phyloP scores from a whole-genome alignment of 1,284 basidiomycete species.

The Singerocomus rubriflavus region DNA sequence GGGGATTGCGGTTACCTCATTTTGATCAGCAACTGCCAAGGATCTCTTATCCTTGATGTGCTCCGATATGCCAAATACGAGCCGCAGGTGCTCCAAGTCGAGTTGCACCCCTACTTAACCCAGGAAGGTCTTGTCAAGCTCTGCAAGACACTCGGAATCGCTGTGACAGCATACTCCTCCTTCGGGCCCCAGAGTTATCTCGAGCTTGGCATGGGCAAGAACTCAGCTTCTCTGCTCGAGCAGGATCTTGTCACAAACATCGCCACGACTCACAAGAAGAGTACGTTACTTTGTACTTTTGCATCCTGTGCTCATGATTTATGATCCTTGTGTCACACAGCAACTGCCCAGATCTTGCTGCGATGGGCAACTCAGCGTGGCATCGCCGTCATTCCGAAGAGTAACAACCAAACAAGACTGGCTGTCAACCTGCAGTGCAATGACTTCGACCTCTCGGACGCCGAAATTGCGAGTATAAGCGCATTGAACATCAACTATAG shows the following conservation, averaged over 20 bases:
- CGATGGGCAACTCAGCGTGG: conserved; percentile 78
- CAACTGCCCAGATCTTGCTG: conserved; percentile 62
- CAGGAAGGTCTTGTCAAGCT: conserved; percentile 64
- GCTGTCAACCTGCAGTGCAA: conserved; percentile 58
- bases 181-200: conserved; percentile 69
- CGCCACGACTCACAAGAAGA: conserved; percentile 53
- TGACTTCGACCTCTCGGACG: conserved; percentile 56
- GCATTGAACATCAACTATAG: conserved; percentile 63
- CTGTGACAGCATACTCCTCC: conserved; percentile 78
- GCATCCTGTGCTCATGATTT: neutral
- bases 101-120: conserved; percentile 75
- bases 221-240: conserved; percentile 49
- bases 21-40: conserved; percentile 56
- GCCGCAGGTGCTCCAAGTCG: conserved; percentile 73
- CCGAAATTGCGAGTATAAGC: conserved; percentile 60
- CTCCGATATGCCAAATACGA: conserved; percentile 68
- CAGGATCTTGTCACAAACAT: conserved; percentile 47
- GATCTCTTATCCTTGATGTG: conserved; percentile 61
- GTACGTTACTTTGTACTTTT: conserved; percentile 35
- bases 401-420: conserved; percentile 53
- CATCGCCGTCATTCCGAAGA: conserved; percentile 79
- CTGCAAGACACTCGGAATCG: conserved; percentile 59
- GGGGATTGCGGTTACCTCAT: conserved; percentile 1
- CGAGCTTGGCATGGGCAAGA: conserved; percentile 58
- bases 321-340: conserved; percentile 30